Evolutionary conservation across 768 basidiomycete species (phyloP), one percentile per base, ranked within the genome.

Genomic region (Pisolithus marmoratus): DNA sequence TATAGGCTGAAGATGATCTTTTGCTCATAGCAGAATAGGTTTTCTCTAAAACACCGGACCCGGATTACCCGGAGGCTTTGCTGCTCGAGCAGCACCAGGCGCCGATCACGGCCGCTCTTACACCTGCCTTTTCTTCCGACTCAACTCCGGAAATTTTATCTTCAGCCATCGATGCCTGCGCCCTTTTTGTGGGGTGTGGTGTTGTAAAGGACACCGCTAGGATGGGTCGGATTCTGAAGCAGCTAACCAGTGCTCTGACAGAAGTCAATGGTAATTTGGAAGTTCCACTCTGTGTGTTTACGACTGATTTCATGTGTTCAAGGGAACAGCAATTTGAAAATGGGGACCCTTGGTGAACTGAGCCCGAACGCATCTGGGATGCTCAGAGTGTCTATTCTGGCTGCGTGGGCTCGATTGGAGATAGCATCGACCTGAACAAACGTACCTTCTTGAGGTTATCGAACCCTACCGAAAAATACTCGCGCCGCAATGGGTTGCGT

Each of bases 41-140:
- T 49, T 99, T 99, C 68, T 81, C 91, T 2, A 70, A 75, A 26
- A 80, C 90, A 6, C 89, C 91, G 0, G 96, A 99, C 70, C 91
- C 94, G 2, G 93, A 93, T 48, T 98, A 92, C 59, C 88, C 90
- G 31, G 91, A 91, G 53, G 83, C 90, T 0, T 74, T 94, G 5
- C 74, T 99, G 3, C 80, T 99, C 12, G 95, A 99, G 64, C 96
- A 99, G 66, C 89, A 96, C 67, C 96, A 99, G 70, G 95, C 96
- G 0, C 95, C 96, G 0, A 95, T 99, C 54, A 96, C 95, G 2
- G 93, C 96, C 19, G 96, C 96, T 0, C 77, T 98, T 17, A 98
- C 95, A 0, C 95, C 96, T 0, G 94, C 94, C 0, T 98, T 99
- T 63, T 93, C 92, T 1, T 79, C 91, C 0, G 96, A 98, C 63